phyloP scores from a whole-genome alignment of 1,139 yeast genomes.

The Pichia sp. region DNA sequence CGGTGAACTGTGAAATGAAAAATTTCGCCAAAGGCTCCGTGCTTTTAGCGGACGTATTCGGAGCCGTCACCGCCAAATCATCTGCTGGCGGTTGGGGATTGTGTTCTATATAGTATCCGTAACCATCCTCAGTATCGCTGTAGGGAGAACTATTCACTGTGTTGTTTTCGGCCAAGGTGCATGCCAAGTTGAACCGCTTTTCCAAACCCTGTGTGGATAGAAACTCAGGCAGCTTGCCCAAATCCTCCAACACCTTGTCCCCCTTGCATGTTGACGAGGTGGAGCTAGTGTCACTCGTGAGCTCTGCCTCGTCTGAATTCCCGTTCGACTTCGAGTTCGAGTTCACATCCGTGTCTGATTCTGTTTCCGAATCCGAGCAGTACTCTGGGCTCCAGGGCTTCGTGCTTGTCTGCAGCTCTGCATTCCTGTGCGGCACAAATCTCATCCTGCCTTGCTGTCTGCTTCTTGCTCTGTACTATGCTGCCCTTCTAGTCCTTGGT shows the following conservation, averaged over 20 bases:
- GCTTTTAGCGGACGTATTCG: neutral
- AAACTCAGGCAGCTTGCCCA: conserved; percentile 6
- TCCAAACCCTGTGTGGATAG: conserved; percentile 9
- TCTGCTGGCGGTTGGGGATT: neutral
- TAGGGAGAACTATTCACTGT: neutral
- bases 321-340: too few species aligned
- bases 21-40: neutral
- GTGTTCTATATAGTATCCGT: neutral
- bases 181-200: conserved; percentile 10
- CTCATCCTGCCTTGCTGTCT: conserved; percentile 23
- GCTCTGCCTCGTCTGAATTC: neutral
- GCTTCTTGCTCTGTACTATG: neutral
- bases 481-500: neutral
- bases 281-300: neutral
- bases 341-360: conserved; percentile 4
- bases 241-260: neutral
- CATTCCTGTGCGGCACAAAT: conserved; percentile 29
- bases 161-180: conserved; percentile 1
- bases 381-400: conserved; percentile 23
- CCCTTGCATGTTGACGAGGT: neutral
- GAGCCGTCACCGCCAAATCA: neutral
- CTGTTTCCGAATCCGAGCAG: conserved; percentile 26
- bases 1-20: conserved; percentile 2
- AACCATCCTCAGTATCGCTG: neutral
- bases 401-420: conserved; percentile 19